Evolutionary conservation across 2,329 filamentous ascomycete species (phyloP).

Genomic region (Neofusicoccum ribis): DNA sequence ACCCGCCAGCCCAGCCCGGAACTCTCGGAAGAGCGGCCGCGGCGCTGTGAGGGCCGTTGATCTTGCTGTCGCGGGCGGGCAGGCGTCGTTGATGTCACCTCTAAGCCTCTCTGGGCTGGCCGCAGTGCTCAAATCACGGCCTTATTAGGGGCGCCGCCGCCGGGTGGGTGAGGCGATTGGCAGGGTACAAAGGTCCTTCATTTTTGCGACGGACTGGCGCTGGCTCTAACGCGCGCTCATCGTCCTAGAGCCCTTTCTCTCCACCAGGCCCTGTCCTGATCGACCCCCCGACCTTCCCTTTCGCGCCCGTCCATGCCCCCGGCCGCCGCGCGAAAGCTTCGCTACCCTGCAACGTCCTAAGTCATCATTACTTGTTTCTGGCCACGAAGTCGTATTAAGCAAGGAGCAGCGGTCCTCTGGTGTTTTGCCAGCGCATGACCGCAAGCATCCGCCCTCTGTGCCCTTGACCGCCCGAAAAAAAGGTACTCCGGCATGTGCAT

Average conservation of each 20-base stretch:
- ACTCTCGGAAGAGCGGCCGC: background rate
- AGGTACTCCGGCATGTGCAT: constrained; percentile 14
- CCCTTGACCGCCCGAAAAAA: constrained; percentile 18
- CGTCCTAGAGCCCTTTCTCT: background rate
- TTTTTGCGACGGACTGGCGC: constrained; percentile 2
- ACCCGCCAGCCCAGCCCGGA: background rate
- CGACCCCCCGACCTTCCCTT: constrained; percentile 9
- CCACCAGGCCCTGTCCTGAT: background rate
- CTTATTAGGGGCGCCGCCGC: constrained; percentile 11
- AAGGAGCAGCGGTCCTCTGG: constrained; percentile 5
- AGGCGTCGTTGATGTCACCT: constrained; percentile 7
- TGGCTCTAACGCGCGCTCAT: background rate
- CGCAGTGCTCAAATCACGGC: constrained; percentile 8
- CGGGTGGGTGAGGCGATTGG: background rate
- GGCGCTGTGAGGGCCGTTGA: background rate
- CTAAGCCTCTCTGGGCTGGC: constrained; percentile 16
- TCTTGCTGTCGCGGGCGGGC: background rate
- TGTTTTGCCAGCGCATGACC: constrained; percentile 8
- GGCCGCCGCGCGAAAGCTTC: constrained; percentile 7
- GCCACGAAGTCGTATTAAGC: constrained; percentile 9
- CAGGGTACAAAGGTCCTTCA: background rate
- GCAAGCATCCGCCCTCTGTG: background rate
- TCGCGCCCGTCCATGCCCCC: background rate
- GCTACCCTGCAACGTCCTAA: constrained; percentile 8
- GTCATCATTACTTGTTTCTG: constrained; percentile 6